These are phyloP conservation scores for Coniella lustricola DNA, from an alignment of 2,329 filamentous ascomycete species.

Conservation along the genomic window DNA sequence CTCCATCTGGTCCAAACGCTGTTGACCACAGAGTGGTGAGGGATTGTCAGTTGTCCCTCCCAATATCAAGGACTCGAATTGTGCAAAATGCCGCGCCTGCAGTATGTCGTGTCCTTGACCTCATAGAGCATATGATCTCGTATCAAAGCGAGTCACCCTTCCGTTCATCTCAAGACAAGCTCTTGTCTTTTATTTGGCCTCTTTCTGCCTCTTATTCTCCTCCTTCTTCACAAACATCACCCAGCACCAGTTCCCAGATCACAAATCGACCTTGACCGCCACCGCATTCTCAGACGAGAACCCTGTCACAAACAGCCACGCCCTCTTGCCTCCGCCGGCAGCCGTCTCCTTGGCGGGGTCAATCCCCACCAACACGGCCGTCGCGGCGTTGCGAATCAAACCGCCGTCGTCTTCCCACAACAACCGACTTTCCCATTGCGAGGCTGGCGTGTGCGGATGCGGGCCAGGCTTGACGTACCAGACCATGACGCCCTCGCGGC, in stretches of 20 bases:
- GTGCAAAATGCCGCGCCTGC: too few species aligned
- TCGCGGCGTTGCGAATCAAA: constrained; percentile 41
- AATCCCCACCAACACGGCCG: constrained; percentile 45
- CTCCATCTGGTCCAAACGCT: too few species aligned
- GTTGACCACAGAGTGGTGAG: too few species aligned
- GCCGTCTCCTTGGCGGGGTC: constrained; percentile 34
- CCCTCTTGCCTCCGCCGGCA: constrained; percentile 34
- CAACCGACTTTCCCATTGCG: constrained; percentile 36
- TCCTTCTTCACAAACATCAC: neutral
- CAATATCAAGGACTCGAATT: too few species aligned
- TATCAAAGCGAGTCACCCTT: too few species aligned
- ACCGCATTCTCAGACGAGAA: constrained; percentile 42
- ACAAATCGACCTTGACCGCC: constrained; percentile 46
- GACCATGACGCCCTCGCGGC: constrained; percentile 37
- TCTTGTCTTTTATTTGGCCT: too few species aligned
- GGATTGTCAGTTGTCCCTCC: too few species aligned
- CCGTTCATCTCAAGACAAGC: too few species aligned
- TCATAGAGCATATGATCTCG: too few species aligned
- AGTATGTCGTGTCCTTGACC: too few species aligned
- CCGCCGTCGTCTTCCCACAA: constrained; percentile 53
- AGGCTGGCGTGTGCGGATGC: constrained; percentile 1
- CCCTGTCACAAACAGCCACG: constrained; percentile 52
- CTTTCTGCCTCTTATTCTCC: too few species aligned
- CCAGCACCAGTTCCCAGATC: neutral
- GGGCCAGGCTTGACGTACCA: constrained; percentile 29